These are phyloP conservation scores for Penicillium sp. DNA, from an alignment of 2,329 filamentous ascomycete genomes.

Conservation along the genomic window DNA sequence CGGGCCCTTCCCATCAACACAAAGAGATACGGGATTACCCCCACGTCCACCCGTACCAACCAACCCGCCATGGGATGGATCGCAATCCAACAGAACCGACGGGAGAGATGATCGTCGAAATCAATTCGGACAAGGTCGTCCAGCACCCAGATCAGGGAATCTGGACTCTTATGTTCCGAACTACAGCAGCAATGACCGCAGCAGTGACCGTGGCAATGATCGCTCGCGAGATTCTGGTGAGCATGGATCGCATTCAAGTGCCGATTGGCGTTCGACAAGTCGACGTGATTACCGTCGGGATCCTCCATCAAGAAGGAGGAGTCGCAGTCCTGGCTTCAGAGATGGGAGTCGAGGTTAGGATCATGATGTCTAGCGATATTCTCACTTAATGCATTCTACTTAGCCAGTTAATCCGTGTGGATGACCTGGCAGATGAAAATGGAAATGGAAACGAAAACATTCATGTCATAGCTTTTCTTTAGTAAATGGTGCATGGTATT, in stretches of 20 bases:
- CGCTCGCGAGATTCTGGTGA: constrained; percentile 28
- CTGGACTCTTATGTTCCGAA: constrained; percentile 42
- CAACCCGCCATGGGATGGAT: constrained; percentile 31
- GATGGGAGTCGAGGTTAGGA: constrained; percentile 27
- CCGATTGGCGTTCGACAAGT: constrained; percentile 26
- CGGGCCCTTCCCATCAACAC: constrained; percentile 28
- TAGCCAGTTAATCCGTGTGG: constrained; percentile 7
- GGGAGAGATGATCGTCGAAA: constrained; percentile 34
- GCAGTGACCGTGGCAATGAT: constrained; percentile 19
- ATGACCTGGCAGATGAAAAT: constrained; percentile 1
- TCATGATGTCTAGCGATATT: background rate
- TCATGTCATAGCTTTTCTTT: constrained; percentile 16
- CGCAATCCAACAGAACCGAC: constrained; percentile 29
- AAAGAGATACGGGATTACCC: constrained; percentile 37
- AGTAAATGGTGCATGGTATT: constrained; percentile 8
- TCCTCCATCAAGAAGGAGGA: constrained; percentile 32
- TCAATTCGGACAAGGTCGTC: constrained; percentile 27
- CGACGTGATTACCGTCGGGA: constrained; percentile 34
- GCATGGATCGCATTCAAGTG: constrained; percentile 17
- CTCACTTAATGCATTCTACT: constrained; percentile 1
- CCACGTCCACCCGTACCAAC: constrained; percentile 38
- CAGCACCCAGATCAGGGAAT: constrained; percentile 27
- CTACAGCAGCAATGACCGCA: constrained; percentile 24
- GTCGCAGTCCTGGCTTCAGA: constrained; percentile 35
- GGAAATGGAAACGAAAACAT: constrained; percentile 7